These are phyloP conservation scores for Tuber brumale DNA, from an alignment of 495 filamentous ascomycete species.

Conservation along the genomic window DNA sequence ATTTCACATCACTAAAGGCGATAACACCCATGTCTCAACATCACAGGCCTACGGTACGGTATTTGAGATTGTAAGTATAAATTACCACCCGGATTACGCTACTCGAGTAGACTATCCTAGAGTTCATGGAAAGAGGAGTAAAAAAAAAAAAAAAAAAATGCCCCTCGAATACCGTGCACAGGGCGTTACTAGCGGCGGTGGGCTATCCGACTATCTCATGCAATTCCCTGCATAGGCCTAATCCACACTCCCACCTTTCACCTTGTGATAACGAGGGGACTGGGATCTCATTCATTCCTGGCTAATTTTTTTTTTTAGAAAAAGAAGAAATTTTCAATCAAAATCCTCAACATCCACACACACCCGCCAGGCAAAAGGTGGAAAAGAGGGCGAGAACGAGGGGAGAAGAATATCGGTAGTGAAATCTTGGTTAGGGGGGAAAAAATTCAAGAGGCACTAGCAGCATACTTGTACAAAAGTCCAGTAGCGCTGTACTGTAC, in stretches of 20 bases:
- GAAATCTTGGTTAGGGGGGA: background rate
- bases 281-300: background rate
- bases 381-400: background rate
- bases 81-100: background rate
- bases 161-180: background rate
- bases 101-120: background rate
- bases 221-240: background rate
- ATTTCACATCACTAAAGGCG: background rate
- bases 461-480: background rate
- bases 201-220: background rate
- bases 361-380: background rate
- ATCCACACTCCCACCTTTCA: background rate
- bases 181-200: background rate
- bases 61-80: background rate
- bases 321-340: background rate
- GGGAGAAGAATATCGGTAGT: background rate
- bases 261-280: background rate
- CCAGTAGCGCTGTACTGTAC: background rate
- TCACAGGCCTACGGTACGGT: background rate
- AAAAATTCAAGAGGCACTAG: background rate
- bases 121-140: background rate
- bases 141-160: no score
- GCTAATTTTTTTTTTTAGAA: background rate
- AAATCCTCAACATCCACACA: background rate
- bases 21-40: background rate